These are phyloP conservation scores for Nakazawaea ambrosiae DNA, from an alignment of 805 yeast genomes.

Conservation along the genomic window DNA sequence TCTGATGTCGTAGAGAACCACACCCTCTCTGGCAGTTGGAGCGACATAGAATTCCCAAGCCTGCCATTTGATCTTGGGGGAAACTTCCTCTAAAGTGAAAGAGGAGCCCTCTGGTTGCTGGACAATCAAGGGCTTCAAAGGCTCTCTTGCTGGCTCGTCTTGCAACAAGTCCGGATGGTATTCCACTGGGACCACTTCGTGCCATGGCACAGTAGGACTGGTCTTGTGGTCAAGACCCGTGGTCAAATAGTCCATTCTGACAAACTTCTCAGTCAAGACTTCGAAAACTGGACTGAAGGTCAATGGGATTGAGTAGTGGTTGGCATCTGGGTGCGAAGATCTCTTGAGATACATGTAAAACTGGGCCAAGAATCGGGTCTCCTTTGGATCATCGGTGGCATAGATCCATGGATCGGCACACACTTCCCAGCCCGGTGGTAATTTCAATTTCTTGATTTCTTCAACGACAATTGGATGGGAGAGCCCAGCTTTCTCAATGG, in stretches of 20 bases:
- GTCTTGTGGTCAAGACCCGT: slow-evolving; percentile 57
- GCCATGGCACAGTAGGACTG: slow-evolving; percentile 53
- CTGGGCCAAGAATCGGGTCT: slow-evolving; percentile 57
- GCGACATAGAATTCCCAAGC: slow-evolving; percentile 76
- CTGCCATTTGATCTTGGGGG: slow-evolving; percentile 62
- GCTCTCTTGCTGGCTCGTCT: slow-evolving; percentile 44
- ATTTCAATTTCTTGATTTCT: slow-evolving; percentile 59
- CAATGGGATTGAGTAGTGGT: slow-evolving; percentile 70
- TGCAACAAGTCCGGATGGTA: slow-evolving; percentile 62
- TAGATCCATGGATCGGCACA: slow-evolving; percentile 82
- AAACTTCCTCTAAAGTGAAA: slow-evolving; percentile 44
- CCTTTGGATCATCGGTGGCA: slow-evolving; percentile 65
- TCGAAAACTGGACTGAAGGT: slow-evolving; percentile 71
- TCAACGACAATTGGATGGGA: slow-evolving; percentile 53
- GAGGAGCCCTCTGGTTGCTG: slow-evolving; percentile 79
- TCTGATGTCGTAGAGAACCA: slow-evolving; percentile 62
- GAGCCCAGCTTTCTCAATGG: slow-evolving; percentile 43
- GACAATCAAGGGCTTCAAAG: slow-evolving; percentile 60
- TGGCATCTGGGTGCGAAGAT: slow-evolving; percentile 61
- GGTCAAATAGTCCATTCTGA: slow-evolving; percentile 70
- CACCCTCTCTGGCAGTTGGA: slow-evolving; percentile 71
- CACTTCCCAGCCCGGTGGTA: slow-evolving; percentile 48
- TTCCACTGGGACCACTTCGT: slow-evolving; percentile 50
- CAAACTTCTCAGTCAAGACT: slow-evolving; percentile 48
- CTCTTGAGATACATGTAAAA: slow-evolving; percentile 68